Conservation (phyloP, 805 yeast species). For the Candida peoriensis region DNA sequence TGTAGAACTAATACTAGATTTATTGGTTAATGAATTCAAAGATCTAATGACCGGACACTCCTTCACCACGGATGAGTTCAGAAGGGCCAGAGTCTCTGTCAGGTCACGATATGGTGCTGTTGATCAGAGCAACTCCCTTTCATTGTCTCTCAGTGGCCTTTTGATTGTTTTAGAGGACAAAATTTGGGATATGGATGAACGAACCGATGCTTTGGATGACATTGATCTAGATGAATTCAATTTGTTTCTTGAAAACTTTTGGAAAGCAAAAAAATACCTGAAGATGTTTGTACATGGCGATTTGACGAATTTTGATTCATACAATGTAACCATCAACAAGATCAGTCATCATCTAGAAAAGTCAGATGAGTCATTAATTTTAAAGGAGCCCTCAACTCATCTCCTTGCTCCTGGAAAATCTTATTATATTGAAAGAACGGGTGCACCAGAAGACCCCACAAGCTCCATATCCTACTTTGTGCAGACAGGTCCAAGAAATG, state of each 20-base stretch:
- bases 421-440: slow-evolving; percentile 27
- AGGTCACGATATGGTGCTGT: slow-evolving; percentile 44
- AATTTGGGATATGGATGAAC: slow-evolving; percentile 48
- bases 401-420: slow-evolving; percentile 32
- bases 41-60: slow-evolving; percentile 12
- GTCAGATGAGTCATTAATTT: neutral
- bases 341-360: slow-evolving; percentile 25
- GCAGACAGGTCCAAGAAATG: slow-evolving; percentile 49
- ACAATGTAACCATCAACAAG: slow-evolving; percentile 20
- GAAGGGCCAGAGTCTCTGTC: slow-evolving; percentile 42
- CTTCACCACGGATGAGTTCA: slow-evolving; percentile 31
- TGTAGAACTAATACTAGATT: slow-evolving; percentile 28
- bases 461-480: slow-evolving; percentile 48
- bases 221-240: slow-evolving; percentile 33
- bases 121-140: slow-evolving; percentile 38
- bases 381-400: slow-evolving; percentile 34
- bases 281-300: slow-evolving; percentile 52
- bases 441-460: slow-evolving; percentile 43
- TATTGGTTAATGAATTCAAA: slow-evolving; percentile 30
- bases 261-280: slow-evolving; percentile 27
- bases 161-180: slow-evolving; percentile 50
- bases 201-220: slow-evolving; percentile 52
- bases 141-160: slow-evolving; percentile 44
- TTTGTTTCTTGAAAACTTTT: slow-evolving; percentile 25
- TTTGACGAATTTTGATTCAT: slow-evolving; percentile 21